These are phyloP conservation scores for Phaseolus coccineus DNA, from an alignment of 331 rosid genomes.

Conservation along the genomic window DNA sequence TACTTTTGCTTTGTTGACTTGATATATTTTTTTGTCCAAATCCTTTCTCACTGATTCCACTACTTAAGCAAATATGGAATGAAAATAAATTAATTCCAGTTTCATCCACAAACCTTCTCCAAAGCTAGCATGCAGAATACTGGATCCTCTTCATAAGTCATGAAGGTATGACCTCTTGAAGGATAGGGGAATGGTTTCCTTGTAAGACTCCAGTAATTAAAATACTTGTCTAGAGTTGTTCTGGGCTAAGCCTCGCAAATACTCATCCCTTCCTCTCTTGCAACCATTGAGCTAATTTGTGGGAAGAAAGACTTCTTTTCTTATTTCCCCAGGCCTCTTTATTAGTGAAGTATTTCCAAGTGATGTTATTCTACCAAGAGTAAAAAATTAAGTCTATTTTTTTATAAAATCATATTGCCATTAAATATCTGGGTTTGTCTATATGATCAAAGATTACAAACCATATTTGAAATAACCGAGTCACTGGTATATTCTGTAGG, in stretches of 20 bases:
- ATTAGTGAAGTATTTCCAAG: background rate
- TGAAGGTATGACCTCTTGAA: background rate
- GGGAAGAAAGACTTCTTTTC: background rate
- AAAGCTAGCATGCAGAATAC: background rate
- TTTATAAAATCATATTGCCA: slow-evolving; percentile 11
- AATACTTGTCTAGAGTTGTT: slow-evolving; percentile 18
- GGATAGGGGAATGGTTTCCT: background rate
- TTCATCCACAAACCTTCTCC: background rate
- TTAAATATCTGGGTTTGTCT: background rate
- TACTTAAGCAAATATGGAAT: background rate
- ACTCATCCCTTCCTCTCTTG: background rate
- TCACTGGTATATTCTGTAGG: slow-evolving; percentile 60
- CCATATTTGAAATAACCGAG: slow-evolving; percentile 40
- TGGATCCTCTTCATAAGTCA: background rate
- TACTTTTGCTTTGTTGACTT: slow-evolving; percentile 11
- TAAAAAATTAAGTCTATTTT: background rate
- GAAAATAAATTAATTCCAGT: background rate
- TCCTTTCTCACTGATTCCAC: slow-evolving; percentile 3
- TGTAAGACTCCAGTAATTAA: background rate
- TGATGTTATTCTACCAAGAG: background rate
- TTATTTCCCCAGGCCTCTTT: background rate
- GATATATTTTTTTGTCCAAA: background rate
- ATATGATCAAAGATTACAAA: slow-evolving; percentile 22
- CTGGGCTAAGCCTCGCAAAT: background rate
- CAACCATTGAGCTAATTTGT: background rate